Conservation (phyloP, 176 grass and related monocot genomes). For the Areca catechu region DNA sequence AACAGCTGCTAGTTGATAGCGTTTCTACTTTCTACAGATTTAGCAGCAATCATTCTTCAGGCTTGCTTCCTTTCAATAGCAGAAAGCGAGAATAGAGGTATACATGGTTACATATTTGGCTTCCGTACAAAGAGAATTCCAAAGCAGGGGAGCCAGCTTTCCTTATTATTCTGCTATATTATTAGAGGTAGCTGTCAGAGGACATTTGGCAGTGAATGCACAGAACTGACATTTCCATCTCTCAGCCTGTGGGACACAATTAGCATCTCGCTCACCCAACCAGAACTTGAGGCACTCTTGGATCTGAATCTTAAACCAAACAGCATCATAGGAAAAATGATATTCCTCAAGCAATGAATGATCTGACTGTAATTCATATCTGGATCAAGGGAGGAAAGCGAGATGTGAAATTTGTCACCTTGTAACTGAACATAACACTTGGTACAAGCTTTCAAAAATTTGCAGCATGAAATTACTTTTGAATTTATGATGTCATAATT, state of each 20-base stretch:
- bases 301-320: constrained; percentile 54
- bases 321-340: constrained; percentile 47
- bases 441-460: no score
- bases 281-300: constrained; percentile 46
- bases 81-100: no score
- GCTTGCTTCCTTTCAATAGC: no score
- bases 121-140: no score
- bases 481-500: constrained; percentile 14
- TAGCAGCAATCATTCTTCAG: no score
- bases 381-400: constrained; percentile 19
- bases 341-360: constrained; percentile 64
- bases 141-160: constrained; percentile 20
- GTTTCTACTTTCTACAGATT: no score
- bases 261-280: constrained; percentile 37
- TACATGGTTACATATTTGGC: no score
- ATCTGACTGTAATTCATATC: constrained; percentile 79
- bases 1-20: no score
- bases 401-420: neutral
- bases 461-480: no score
- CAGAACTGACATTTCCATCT: constrained; percentile 66
- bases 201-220: constrained; percentile 44
- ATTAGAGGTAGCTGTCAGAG: constrained; percentile 22
- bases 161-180: constrained; percentile 9
- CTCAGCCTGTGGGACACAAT: constrained; percentile 53
- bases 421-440: no score